phyloP scores from a whole-genome alignment of 305 asterid genomes.

The Fraxinus velutina region DNA sequence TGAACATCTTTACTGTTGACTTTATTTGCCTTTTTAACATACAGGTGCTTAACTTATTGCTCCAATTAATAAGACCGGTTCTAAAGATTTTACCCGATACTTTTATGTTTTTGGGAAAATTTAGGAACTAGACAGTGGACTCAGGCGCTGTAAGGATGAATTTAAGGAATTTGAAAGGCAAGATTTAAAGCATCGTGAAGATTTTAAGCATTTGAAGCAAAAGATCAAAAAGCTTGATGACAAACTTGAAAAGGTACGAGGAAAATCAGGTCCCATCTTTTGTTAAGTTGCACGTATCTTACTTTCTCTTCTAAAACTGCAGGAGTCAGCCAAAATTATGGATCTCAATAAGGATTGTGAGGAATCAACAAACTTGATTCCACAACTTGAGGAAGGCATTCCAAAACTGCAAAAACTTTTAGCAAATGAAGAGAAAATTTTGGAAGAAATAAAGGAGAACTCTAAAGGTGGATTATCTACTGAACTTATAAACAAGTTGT shows the following conservation, averaged over 20 bases:
- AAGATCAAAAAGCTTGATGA: constrained; percentile 78
- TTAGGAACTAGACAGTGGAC: constrained; percentile 70
- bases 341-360: constrained; percentile 68
- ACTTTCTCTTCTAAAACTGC: constrained; percentile 15
- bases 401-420: constrained; percentile 65
- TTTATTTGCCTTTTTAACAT: neutral
- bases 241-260: constrained; percentile 73
- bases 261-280: neutral
- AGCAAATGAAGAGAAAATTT: constrained; percentile 62
- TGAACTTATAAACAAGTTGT: neutral
- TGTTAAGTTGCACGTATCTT: neutral
- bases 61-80: neutral
- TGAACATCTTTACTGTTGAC: neutral
- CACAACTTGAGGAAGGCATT: constrained; percentile 69
- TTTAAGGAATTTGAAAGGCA: constrained; percentile 95
- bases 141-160: constrained; percentile 67
- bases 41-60: neutral
- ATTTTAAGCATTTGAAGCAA: constrained; percentile 75
- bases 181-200: constrained; percentile 81
- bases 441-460: constrained; percentile 76
- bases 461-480: constrained; percentile 55
- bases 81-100: neutral
- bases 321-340: constrained; percentile 71
- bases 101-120: constrained; percentile 12
- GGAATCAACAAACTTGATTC: constrained; percentile 72